Percentiles rank a stretch among this genome's conserved stretches.
These are phyloP conservation scores for Torulaspora pretoriensis DNA, from an alignment of 1,139 yeast species.

Conservation along the genomic window DNA sequence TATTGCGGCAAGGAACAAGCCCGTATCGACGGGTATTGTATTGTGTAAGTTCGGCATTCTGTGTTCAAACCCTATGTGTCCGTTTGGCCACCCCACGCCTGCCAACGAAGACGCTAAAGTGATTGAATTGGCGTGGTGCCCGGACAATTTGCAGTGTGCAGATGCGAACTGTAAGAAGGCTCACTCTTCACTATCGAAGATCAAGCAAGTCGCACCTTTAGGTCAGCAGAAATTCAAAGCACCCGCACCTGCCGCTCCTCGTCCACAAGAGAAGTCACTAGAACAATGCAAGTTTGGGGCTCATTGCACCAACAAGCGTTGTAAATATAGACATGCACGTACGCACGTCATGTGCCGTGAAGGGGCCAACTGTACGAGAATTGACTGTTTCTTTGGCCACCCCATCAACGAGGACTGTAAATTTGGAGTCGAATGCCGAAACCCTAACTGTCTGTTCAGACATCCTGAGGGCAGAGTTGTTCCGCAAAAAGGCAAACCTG, in stretches of 20 bases:
- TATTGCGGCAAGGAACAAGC: constrained; percentile 35
- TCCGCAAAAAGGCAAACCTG: constrained; percentile 21
- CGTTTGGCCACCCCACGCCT: constrained; percentile 89
- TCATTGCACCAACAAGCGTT: constrained; percentile 68
- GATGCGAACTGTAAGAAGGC: constrained; percentile 64
- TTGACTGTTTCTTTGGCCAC: constrained; percentile 78
- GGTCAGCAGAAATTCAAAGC: constrained; percentile 20
- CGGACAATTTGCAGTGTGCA: constrained; percentile 59
- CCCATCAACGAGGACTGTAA: constrained; percentile 77
- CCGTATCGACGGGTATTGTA: constrained; percentile 45
- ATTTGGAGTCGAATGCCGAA: constrained; percentile 70
- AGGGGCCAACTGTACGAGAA: constrained; percentile 70
- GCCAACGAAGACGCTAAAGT: constrained; percentile 72
- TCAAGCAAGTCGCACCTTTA: constrained; percentile 36
- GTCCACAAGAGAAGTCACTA: constrained; percentile 48
- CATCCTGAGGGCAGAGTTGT: constrained; percentile 71
- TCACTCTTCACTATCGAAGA: constrained; percentile 64
- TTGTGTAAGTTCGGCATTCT: constrained; percentile 71
- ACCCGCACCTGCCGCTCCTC: constrained; percentile 25
- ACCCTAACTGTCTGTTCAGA: constrained; percentile 61
- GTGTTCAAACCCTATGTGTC: constrained; percentile 75
- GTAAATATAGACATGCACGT: constrained; percentile 82
- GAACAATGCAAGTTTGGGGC: constrained; percentile 80
- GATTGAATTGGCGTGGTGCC: constrained; percentile 69
- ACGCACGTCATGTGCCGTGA: constrained; percentile 72